phyloP scores from a whole-genome alignment of 495 filamentous ascomycete species.

The Margaritispora aquatica region DNA sequence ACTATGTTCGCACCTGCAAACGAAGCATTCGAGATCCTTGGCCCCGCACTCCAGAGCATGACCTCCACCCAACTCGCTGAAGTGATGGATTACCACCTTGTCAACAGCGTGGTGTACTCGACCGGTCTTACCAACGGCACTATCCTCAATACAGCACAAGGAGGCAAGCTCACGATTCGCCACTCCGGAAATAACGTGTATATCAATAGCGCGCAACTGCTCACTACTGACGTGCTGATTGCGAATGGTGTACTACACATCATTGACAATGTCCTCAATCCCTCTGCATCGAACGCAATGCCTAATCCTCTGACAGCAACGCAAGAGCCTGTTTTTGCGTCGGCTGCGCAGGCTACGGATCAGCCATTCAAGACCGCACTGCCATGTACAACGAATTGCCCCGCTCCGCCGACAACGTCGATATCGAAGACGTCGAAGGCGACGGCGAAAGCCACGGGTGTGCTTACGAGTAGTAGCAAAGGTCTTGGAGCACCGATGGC shows the following conservation, averaged over 20 bases:
- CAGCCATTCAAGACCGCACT: conserved; percentile 20
- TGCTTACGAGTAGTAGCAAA: conserved; percentile 13
- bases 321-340: conserved; percentile 17
- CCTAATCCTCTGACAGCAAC: conserved; percentile 15
- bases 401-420: conserved; percentile 7
- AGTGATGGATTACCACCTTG: conserved; percentile 55
- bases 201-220: conserved; percentile 45
- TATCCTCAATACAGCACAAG: conserved; percentile 34
- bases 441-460: not conserved
- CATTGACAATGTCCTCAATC: conserved; percentile 39
- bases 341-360: conserved; percentile 8
- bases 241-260: conserved; percentile 64
- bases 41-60: conserved; percentile 40
- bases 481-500: conserved; percentile 11
- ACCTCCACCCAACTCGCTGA: conserved; percentile 36
- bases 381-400: conserved; percentile 28
- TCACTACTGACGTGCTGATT: conserved; percentile 52
- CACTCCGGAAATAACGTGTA: conserved; percentile 38
- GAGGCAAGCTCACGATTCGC: conserved; percentile 44
- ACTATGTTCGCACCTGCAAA: conserved; percentile 62
- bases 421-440: not conserved
- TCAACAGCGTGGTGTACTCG: conserved; percentile 44
- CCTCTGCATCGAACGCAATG: conserved; percentile 5
- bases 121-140: conserved; percentile 35
- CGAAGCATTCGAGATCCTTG: conserved; percentile 54